Conservation (phyloP, 2,329 filamentous ascomycete genomes). For the Aspergillus sp. region DNA sequence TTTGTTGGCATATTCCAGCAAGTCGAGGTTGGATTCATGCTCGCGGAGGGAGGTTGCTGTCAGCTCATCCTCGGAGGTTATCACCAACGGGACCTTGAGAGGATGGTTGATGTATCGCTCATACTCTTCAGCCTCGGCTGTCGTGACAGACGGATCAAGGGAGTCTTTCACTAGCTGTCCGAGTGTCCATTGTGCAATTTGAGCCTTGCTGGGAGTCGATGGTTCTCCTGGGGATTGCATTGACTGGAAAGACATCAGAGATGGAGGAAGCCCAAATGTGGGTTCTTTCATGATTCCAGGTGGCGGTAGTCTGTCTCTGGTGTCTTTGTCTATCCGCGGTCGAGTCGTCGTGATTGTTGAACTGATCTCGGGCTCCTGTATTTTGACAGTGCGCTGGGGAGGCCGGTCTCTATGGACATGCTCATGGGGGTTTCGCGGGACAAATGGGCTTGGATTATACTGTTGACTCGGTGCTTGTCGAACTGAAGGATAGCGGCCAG, state of each 20-base stretch:
- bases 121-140: constrained; percentile 80
- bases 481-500: constrained; percentile 76
- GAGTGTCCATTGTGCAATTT: constrained; percentile 79
- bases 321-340: constrained; percentile 2
- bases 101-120: constrained; percentile 85
- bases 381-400: constrained; percentile 59
- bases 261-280: constrained; percentile 24
- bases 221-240: constrained; percentile 47
- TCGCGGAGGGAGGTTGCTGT: constrained; percentile 35
- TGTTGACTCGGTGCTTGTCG: constrained; percentile 66
- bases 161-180: constrained; percentile 82
- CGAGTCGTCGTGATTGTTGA: constrained; percentile 30
- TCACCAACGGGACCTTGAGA: constrained; percentile 73
- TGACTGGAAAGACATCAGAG: constrained; percentile 20
- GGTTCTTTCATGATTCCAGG: constrained; percentile 59
- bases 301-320: constrained; percentile 23
- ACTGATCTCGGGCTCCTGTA: constrained; percentile 59
- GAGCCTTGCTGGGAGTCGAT: constrained; percentile 73
- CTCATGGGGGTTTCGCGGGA: constrained; percentile 62
- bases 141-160: constrained; percentile 76
- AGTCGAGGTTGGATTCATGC: constrained; percentile 57
- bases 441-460: constrained; percentile 86
- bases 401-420: constrained; percentile 60
- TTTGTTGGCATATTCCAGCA: constrained; percentile 76
- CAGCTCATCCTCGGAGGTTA: constrained; percentile 43